Conservation (phyloP, 805 yeast species). For the Schwanniomyces occidentalis region DNA sequence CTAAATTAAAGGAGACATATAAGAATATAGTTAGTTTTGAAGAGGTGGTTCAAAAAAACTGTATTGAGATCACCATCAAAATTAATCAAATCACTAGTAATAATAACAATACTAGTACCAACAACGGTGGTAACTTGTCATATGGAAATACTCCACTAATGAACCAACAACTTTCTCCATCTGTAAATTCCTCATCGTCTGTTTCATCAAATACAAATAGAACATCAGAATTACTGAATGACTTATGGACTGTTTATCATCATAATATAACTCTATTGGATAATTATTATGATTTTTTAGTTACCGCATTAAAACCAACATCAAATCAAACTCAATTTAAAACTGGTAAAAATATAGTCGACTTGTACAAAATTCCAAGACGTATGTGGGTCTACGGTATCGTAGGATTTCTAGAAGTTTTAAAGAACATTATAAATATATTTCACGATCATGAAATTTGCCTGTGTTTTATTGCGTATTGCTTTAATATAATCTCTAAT, state of each 20-base stretch:
- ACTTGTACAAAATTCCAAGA: slow-evolving; percentile 74
- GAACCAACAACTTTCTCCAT: slow-evolving; percentile 13
- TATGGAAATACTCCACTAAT: slow-evolving; percentile 13
- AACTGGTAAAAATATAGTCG: slow-evolving; percentile 76
- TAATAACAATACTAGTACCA: slow-evolving; percentile 18
- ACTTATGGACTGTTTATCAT: slow-evolving; percentile 71
- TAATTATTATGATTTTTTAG: slow-evolving; percentile 69
- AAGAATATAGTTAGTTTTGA: slow-evolving; percentile 67
- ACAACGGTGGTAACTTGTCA: slow-evolving; percentile 3
- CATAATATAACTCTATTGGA: slow-evolving; percentile 65
- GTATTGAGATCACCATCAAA: slow-evolving; percentile 57
- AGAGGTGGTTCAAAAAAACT: slow-evolving; percentile 68
- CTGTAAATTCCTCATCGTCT: slow-evolving; percentile 13
- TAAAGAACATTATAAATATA: slow-evolving; percentile 70
- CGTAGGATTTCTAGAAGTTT: slow-evolving; percentile 74
- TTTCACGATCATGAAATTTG: slow-evolving; percentile 79
- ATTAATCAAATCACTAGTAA: slow-evolving; percentile 42
- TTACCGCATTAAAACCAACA: slow-evolving; percentile 67
- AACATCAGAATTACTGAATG: slow-evolving; percentile 54
- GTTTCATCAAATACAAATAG: slow-evolving; percentile 22
- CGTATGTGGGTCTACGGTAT: slow-evolving; percentile 86
- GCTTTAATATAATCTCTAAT: slow-evolving; percentile 60
- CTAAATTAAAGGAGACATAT: slow-evolving; percentile 73
- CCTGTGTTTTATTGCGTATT: slow-evolving; percentile 70
- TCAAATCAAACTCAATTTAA: slow-evolving; percentile 53